phyloP scores from a whole-genome alignment of 768 basidiomycete genomes.

The Gloeophyllum trabeum region DNA sequence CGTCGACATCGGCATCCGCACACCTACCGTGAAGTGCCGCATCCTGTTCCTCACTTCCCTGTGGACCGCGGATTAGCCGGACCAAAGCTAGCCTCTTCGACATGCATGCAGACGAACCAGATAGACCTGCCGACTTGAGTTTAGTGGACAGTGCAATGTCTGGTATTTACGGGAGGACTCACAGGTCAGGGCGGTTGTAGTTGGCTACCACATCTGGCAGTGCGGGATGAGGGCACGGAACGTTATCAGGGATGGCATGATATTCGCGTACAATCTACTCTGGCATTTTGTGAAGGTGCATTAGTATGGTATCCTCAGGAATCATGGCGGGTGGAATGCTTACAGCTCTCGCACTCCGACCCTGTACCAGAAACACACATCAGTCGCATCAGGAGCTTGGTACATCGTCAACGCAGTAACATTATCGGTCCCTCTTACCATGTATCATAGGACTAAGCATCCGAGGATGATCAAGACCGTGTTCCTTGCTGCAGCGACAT shows the following conservation, averaged over 20 bases:
- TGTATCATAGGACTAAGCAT: slow-evolving; percentile 43
- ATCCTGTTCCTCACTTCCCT: slow-evolving; percentile 88
- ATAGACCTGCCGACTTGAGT: slow-evolving; percentile 49
- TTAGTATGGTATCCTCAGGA: not conserved
- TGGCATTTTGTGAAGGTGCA: slow-evolving; percentile 13
- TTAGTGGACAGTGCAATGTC: slow-evolving; percentile 2
- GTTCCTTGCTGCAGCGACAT: no score
- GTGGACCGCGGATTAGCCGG: no score
- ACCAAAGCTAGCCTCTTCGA: no score
- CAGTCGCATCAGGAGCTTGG: not conserved
- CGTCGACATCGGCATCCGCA: not conserved
- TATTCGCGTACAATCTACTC: slow-evolving; percentile 61
- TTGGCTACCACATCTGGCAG: slow-evolving; percentile 60
- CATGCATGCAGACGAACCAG: slow-evolving; percentile 45
- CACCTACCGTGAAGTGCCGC: slow-evolving; percentile 72
- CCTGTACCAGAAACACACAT: slow-evolving; percentile 24
- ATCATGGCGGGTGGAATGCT: no score
- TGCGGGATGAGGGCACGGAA: not conserved
- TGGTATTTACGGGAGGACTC: slow-evolving; percentile 15
- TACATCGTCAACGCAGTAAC: slow-evolving; percentile 7
- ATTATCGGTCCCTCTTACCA: no score
- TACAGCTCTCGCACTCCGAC: slow-evolving; percentile 66
- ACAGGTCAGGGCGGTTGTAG: slow-evolving; percentile 72
- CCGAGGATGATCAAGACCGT: no score
- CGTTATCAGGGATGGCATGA: no score